Percentiles rank a stretch among this genome's conserved stretches.
Conservation (phyloP, 495 filamentous ascomycete genomes). For the Neurospora sp. region DNA sequence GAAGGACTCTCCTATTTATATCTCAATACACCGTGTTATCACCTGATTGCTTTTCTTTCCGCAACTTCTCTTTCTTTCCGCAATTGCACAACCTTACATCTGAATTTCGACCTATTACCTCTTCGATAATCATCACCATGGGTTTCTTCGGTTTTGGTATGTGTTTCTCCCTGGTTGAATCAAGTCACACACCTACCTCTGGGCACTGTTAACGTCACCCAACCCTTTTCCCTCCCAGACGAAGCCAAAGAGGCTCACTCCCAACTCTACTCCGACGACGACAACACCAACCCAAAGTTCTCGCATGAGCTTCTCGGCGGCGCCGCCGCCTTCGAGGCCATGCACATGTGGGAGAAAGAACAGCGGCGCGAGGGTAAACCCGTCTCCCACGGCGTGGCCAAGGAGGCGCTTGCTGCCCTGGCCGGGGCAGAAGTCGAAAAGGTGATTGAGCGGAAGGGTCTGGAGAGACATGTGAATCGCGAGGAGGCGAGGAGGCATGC, state of each 20-base stretch:
- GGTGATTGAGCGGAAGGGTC: conserved; percentile 68
- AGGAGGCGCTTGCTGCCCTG: conserved; percentile 62
- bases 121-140: conserved; percentile 15
- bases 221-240: conserved; percentile 10
- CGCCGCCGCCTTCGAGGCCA: conserved; percentile 67
- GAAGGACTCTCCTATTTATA: background rate
- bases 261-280: conserved; percentile 41
- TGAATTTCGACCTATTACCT: conserved; percentile 1
- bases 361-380: conserved; percentile 63
- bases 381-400: conserved; percentile 64
- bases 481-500: conserved; percentile 58
- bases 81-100: background rate
- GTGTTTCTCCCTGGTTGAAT: conserved; percentile 1
- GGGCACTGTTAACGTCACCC: background rate
- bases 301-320: conserved; percentile 67
- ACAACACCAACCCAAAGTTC: conserved; percentile 50
- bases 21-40: background rate
- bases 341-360: conserved; percentile 71
- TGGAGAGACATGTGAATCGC: conserved; percentile 52
- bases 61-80: background rate
- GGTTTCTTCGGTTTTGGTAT: conserved; percentile 29
- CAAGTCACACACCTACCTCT: background rate
- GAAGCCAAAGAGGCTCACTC: conserved; percentile 45
- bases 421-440: conserved; percentile 70
- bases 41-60: background rate